These are phyloP conservation scores for Fagopyrum tataricum DNA, from an alignment of 148 eudicot genomes.

Conservation along the genomic window DNA sequence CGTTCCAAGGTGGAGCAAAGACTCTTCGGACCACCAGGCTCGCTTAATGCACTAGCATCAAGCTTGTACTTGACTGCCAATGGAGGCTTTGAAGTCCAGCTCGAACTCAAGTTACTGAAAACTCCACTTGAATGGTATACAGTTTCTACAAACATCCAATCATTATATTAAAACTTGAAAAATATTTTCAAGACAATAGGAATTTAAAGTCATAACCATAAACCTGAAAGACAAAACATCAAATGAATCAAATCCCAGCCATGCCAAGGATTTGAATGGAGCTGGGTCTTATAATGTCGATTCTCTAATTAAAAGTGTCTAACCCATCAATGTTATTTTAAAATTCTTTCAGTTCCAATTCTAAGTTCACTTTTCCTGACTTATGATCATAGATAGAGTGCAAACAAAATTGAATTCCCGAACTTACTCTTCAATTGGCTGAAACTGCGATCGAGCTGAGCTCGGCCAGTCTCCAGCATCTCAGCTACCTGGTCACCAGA, in stretches of 20 bases:
- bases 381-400: not conserved
- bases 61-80: slow-evolving; percentile 77
- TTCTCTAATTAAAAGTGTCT: not conserved
- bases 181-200: not conserved
- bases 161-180: not conserved
- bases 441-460: slow-evolving; percentile 93
- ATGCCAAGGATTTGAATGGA: not conserved
- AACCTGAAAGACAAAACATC: not conserved
- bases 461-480: slow-evolving; percentile 83
- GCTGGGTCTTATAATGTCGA: not conserved
- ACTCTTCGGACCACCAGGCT: slow-evolving; percentile 67
- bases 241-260: not conserved
- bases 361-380: not conserved
- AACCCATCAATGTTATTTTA: not conserved
- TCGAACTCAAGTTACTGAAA: slow-evolving; percentile 85
- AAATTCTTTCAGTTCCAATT: not conserved
- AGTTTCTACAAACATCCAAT: slow-evolving; percentile 51
- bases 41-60: slow-evolving; percentile 55
- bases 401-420: not conserved
- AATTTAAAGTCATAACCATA: not conserved
- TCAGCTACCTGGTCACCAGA: slow-evolving; percentile 91
- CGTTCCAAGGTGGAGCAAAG: slow-evolving; percentile 86
- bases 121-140: slow-evolving; percentile 95
- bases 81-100: slow-evolving; percentile 96
- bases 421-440: slow-evolving; percentile 61